Evolutionary conservation across 768 basidiomycete genomes (phyloP).

Genomic region (Boletales sp.): DNA sequence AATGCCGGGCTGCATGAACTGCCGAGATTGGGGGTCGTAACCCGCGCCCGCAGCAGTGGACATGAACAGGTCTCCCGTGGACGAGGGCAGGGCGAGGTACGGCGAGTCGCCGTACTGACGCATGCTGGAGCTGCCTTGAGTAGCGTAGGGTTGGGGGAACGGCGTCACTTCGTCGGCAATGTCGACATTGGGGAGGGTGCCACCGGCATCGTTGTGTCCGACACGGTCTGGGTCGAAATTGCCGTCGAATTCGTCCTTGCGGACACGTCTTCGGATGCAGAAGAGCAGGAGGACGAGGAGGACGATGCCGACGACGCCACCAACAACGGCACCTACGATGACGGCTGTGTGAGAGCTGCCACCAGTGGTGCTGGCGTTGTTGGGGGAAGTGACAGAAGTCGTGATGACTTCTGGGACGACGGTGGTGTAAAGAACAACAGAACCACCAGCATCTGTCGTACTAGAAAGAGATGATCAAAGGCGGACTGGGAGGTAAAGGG

Average conservation of each 20-base stretch:
- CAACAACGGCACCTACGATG: constrained; percentile 54
- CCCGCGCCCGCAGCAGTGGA: background rate
- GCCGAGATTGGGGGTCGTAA: constrained; percentile 8
- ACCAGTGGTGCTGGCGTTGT: background rate
- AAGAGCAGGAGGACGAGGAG: constrained; percentile 28
- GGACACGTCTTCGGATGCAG: constrained; percentile 23
- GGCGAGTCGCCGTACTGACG: constrained; percentile 19
- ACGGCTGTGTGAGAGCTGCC: constrained; percentile 32
- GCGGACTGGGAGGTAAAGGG: background rate
- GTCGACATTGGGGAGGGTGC: constrained; percentile 26
- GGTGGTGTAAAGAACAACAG: constrained; percentile 18
- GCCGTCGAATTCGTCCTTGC: constrained; percentile 44
- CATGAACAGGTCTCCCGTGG: constrained; percentile 10
- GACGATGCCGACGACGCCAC: constrained; percentile 35
- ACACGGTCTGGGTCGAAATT: constrained; percentile 49
- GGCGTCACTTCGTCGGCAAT: constrained; percentile 29
- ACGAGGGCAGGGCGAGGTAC: constrained; percentile 3
- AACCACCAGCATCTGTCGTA: constrained; percentile 21
- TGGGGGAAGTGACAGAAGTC: constrained; percentile 5
- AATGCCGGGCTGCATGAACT: background rate
- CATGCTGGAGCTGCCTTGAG: constrained; percentile 17
- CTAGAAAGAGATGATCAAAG: constrained; percentile 6
- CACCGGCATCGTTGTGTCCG: constrained; percentile 21
- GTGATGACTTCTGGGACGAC: constrained; percentile 12
- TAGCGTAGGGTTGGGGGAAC: constrained; percentile 9